Base-by-base conservation (phyloP, 306 rosid species). In the Sicyos edulis region DNA sequence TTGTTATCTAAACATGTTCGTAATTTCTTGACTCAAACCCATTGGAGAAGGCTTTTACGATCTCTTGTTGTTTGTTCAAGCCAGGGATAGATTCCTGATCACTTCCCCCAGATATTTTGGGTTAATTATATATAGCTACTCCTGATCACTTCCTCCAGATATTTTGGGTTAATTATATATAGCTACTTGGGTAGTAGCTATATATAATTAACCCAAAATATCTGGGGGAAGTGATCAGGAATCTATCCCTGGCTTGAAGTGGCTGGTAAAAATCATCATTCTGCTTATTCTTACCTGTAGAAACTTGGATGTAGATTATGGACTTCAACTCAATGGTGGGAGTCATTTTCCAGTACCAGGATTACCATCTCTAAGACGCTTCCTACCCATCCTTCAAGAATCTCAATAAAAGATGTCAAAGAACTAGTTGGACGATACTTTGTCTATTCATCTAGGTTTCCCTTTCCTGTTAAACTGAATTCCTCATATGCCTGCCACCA, bases 401-500 rank as follows among this genome's bases (percentile, higher is more conserved):
- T 37, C 14, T 66, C 40, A 40, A 19, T 40, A 11, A 37, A 37
- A 64, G 70, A 29, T 9, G 47, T 45, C 12, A 45, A 20, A 44
- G 55, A 66, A 66, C 32, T 65, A 45, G 72, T 66, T 66, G 54
- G 54, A 44, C 8, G 55, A 44, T 47, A 20, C 54, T 17, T 64
- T 47, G 72, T 47, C 20, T 12, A 11, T 66, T 66, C 34, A 21
- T 11, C 54, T 42, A 54, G 55, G 6, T 66, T 64, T 12, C 54
- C 72, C 55, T 66, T 66, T 66, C 54, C 19, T 66, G 7, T 66
- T 1, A 13, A 66, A 66, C 72, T 45, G 19, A 66, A 22, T 49
- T 49, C 22, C 58, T 50, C 40, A 26, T 22, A 7, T 67, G 55
- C 72, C 20, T 67, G 55, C 72, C 55, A 44, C 3, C 56, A 12